phyloP scores from a whole-genome alignment of 2,329 filamentous ascomycete species.

The Botrytis hyacinthi region DNA sequence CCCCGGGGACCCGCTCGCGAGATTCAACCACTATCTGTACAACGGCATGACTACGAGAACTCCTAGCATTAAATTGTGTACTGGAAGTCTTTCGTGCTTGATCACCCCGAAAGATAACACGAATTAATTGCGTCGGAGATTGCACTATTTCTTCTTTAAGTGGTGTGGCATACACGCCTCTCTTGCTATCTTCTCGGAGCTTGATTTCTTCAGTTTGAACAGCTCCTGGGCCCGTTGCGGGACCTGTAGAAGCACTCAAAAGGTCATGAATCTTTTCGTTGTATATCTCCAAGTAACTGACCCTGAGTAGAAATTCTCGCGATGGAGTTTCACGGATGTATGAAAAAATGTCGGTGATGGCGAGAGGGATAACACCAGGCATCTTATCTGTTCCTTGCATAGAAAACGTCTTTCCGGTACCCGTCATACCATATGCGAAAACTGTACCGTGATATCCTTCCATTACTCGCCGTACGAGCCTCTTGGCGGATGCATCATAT shows the following conservation, averaged over 20 bases:
- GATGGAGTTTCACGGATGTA: constrained; percentile 97
- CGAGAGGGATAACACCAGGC: constrained; percentile 92
- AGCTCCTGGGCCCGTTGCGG: constrained; percentile 50
- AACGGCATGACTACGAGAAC: constrained; percentile 95
- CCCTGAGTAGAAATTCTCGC: constrained; percentile 87
- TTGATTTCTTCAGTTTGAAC: constrained; percentile 89
- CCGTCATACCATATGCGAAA: constrained; percentile 98
- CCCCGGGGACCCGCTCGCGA: constrained; percentile 71
- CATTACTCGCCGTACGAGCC: constrained; percentile 94
- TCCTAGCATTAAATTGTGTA: constrained; percentile 94
- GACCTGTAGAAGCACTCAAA: constrained; percentile 68
- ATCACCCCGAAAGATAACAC: constrained; percentile 93
- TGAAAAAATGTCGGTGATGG: constrained; percentile 98
- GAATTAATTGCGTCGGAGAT: constrained; percentile 88
- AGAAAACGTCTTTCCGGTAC: constrained; percentile 97
- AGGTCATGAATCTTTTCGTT: constrained; percentile 97
- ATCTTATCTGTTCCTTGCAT: constrained; percentile 98
- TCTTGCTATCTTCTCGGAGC: constrained; percentile 90
- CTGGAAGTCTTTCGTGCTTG: constrained; percentile 86
- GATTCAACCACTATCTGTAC: constrained; percentile 99
- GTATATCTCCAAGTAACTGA: constrained; percentile 98
- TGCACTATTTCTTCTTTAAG: constrained; percentile 98
- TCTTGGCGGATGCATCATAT: constrained; percentile 91
- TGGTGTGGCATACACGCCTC: constrained; percentile 93
- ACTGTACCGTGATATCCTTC: constrained; percentile 98